These are phyloP conservation scores for Nakazawaea wyomingensis DNA, from an alignment of 805 yeast genomes.

Conservation along the genomic window DNA sequence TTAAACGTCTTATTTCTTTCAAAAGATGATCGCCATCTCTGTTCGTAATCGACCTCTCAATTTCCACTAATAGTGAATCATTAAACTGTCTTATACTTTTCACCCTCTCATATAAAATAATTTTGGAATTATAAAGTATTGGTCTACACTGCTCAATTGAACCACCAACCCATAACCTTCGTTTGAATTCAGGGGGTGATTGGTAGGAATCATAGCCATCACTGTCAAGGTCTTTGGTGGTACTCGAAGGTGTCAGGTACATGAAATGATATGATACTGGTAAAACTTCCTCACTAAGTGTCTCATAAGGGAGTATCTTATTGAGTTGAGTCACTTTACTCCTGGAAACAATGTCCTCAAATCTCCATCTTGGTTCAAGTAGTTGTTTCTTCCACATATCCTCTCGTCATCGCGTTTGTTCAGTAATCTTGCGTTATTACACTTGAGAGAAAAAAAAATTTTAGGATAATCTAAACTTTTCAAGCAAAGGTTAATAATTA, in stretches of 20 bases:
- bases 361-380: background rate
- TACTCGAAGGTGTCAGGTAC: constrained; percentile 54
- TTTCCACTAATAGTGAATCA: constrained; percentile 42
- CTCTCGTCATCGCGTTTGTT: too few relatives aligned
- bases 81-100: constrained; percentile 14
- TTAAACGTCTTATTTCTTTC: constrained; percentile 53
- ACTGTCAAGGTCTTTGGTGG: constrained; percentile 43
- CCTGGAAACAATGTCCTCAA: background rate
- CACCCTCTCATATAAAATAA: constrained; percentile 52
- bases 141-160: constrained; percentile 34
- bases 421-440: too few relatives aligned
- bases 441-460: background rate
- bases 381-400: constrained; percentile 8
- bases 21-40: constrained; percentile 23
- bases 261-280: constrained; percentile 62
- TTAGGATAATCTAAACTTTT: background rate
- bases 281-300: background rate
- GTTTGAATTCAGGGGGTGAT: constrained; percentile 50
- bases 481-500: background rate
- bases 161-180: constrained; percentile 84
- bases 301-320: constrained; percentile 2
- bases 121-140: constrained; percentile 30
- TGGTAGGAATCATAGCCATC: constrained; percentile 86
- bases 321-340: constrained; percentile 2
- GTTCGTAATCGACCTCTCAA: constrained; percentile 42